A percentile compares a stretch with the other conserved stretches of the same genome.
These are phyloP conservation scores for Elongisporangium anandrum DNA, from an alignment of 352 stramenopile species.

Conservation along the genomic window DNA sequence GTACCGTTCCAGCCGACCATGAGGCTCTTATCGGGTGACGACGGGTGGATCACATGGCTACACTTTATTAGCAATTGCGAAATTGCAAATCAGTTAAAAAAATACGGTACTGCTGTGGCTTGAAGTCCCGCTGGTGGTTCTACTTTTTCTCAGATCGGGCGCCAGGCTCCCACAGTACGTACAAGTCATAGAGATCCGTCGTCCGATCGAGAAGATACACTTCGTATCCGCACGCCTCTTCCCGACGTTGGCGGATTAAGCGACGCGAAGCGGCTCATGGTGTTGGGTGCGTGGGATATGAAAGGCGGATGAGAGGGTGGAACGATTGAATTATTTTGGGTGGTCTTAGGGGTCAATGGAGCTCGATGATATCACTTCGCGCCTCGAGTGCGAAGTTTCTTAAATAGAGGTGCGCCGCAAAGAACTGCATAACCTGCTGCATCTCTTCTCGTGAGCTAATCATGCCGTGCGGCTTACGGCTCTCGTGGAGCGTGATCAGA, in stretches of 20 bases:
- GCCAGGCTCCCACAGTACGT: not conserved
- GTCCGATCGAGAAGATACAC: not conserved
- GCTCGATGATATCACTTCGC: constrained; percentile 53
- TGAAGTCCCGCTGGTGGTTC: not conserved
- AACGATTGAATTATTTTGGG: not conserved
- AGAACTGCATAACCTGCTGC: constrained; percentile 57
- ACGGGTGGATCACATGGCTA: too few species aligned
- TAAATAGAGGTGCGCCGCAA: constrained; percentile 40
- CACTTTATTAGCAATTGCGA: too few species aligned
- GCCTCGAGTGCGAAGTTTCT: constrained; percentile 47
- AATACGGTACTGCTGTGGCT: not conserved
- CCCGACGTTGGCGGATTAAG: not conserved
- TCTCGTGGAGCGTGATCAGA: constrained; percentile 8
- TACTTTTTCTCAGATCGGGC: not conserved
- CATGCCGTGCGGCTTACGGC: constrained; percentile 52
- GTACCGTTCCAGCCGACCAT: too few species aligned
- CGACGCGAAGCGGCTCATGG: not conserved
- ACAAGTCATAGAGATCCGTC: not conserved
- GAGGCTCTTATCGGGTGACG: too few species aligned
- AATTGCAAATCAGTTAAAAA: not conserved
- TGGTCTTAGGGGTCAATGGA: constrained; percentile 11
- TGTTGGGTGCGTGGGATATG: not conserved
- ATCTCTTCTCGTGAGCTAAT: constrained; percentile 45
- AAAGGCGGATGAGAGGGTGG: not conserved
- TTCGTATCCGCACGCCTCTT: not conserved